phyloP scores from a whole-genome alignment of 306 rosid genomes.

The Gastrolobium bilobum region DNA sequence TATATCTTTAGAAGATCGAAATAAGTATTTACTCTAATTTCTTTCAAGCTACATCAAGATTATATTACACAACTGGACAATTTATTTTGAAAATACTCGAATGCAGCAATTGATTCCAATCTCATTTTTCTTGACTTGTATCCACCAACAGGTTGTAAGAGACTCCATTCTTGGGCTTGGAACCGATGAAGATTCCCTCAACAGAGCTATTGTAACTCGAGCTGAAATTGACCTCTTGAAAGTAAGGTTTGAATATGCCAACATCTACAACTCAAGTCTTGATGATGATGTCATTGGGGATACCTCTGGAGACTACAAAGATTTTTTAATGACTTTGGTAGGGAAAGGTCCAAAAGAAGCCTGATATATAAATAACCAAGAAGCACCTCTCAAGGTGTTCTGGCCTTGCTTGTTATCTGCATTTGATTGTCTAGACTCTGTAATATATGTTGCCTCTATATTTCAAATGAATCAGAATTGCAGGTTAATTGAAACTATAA shows the following conservation, averaged over 20 bases:
- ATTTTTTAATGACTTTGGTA: slow-evolving; percentile 83
- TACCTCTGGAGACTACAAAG: slow-evolving; percentile 85
- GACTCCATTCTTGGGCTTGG: slow-evolving; percentile 80
- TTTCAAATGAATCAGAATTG: slow-evolving; percentile 19
- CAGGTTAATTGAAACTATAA: slow-evolving; percentile 33
- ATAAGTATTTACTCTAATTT: background rate
- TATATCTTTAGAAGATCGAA: background rate
- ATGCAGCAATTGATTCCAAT: background rate
- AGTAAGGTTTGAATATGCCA: slow-evolving; percentile 69
- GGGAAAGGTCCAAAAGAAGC: slow-evolving; percentile 64
- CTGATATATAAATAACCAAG: slow-evolving; percentile 46
- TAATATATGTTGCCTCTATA: slow-evolving; percentile 16
- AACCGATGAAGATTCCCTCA: slow-evolving; percentile 89
- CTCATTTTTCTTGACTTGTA: slow-evolving; percentile 15
- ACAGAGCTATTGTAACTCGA: slow-evolving; percentile 81
- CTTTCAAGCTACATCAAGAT: background rate
- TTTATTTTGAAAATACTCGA: background rate
- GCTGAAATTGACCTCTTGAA: slow-evolving; percentile 79
- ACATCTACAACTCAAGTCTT: slow-evolving; percentile 64
- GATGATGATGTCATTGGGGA: slow-evolving; percentile 74
- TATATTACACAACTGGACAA: background rate
- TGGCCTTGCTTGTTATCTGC: slow-evolving; percentile 26
- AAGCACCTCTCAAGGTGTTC: slow-evolving; percentile 32
- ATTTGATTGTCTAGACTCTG: slow-evolving; percentile 30
- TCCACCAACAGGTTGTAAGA: slow-evolving; percentile 69